Conservation (phyloP, 768 basidiomycete genomes). For the Amanita rimosa region DNA sequence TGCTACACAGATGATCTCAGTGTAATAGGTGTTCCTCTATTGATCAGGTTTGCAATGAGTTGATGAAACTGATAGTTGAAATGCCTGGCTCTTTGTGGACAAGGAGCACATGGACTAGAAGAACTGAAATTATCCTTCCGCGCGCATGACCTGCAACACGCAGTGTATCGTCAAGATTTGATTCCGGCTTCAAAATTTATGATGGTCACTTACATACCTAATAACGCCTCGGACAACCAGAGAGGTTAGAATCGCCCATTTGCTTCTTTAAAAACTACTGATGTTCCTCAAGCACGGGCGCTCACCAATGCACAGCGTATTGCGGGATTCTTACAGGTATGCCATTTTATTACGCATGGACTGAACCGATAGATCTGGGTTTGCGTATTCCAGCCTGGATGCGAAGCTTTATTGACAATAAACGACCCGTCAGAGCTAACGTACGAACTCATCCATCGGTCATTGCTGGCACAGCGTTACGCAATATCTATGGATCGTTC, state of each 20-base stretch:
- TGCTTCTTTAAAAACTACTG: background rate
- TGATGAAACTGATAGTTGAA: background rate
- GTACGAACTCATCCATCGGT: background rate
- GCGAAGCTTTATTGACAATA: background rate
- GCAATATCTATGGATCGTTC: background rate
- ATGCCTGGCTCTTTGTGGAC: background rate
- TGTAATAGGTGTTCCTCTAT: background rate
- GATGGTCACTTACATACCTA: background rate
- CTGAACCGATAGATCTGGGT: background rate
- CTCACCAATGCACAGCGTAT: background rate
- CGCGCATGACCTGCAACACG: background rate
- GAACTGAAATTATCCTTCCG: background rate
- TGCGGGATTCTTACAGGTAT: background rate
- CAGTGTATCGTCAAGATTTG: conserved; percentile 4
- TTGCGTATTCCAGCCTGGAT: background rate
- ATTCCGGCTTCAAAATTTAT: background rate
- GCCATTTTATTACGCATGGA: background rate
- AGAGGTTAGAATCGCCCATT: background rate
- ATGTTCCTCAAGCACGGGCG: background rate
- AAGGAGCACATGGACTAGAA: conserved; percentile 2
- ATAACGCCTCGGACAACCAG: background rate
- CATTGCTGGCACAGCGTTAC: background rate
- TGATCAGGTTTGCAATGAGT: background rate
- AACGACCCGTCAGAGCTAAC: background rate
- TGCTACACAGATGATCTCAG: background rate